Conservation (phyloP, 2,329 filamentous ascomycete species). For the Hymenoscyphus salicellus region DNA sequence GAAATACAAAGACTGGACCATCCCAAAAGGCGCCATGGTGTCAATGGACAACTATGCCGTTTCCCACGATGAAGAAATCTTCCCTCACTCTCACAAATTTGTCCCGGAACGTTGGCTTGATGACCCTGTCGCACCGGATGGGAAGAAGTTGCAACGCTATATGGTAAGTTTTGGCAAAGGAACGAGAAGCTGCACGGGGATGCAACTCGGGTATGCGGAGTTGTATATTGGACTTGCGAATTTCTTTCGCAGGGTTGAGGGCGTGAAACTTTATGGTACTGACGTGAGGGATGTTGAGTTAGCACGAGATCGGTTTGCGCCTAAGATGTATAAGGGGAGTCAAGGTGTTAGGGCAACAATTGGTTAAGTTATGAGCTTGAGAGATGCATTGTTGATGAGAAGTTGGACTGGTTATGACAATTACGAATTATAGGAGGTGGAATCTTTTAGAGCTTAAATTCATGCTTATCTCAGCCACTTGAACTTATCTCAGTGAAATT, state of each 20-base stretch:
- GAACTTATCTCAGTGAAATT: too few species aligned
- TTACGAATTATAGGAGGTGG: too few species aligned
- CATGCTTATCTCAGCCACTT: too few species aligned
- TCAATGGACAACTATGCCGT: neutral
- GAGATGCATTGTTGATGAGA: too few species aligned
- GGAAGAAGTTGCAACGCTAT: conserved; percentile 29
- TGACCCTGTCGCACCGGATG: neutral
- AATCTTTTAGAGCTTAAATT: too few species aligned
- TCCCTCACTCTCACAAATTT: neutral
- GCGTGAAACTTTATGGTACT: conserved; percentile 6
- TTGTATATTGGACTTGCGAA: conserved; percentile 12
- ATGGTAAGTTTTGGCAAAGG: conserved; percentile 14
- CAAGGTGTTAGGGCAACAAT: neutral
- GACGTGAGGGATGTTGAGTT: neutral
- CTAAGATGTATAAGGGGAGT: neutral
- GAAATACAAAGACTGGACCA: neutral
- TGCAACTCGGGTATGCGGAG: conserved; percentile 13
- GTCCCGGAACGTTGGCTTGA: neutral
- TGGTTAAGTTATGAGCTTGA: too few species aligned
- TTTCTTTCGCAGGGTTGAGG: conserved; percentile 10
- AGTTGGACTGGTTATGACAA: too few species aligned
- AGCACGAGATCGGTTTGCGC: neutral
- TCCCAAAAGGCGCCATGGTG: neutral
- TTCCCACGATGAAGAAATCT: neutral
- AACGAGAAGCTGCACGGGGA: conserved; percentile 10